Evolutionary conservation across 257 asterid genomes (phyloP), one percentile per base, ranked within the genome.

Genomic region (Penstemon davidsonii): DNA sequence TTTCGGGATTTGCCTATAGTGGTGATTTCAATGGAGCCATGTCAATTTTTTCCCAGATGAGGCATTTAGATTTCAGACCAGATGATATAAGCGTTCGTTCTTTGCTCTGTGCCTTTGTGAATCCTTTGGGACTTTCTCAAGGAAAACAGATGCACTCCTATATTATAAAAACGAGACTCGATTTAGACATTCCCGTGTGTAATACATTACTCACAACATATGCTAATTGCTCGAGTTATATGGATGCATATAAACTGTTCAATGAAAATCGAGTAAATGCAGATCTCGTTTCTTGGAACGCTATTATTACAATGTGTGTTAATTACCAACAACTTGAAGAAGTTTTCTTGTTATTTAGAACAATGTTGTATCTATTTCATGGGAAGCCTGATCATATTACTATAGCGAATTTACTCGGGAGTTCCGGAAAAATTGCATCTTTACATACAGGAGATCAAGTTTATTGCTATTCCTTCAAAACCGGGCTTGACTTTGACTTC

Each of bases 261-360:
- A 44, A 79, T 7, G 81, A 71, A 63, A 82, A 79, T 65, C 77
- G 60, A 67, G 62, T 52, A 64, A 63, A 65, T 36, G 88, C 85
- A 36, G 96, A 89, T 82, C 61, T 79, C 46, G 92, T 89, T 75
- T 81, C 96, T n/a, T 89, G 96, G 96, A 89, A 85, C 64, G 85
- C 84, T 67, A 81, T 89, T 66, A 76, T 87, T 54, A 79, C 88
- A 5, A 82, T 72, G 70, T 85, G 74, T 67, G 33, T 85, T 82
- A 85, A 83, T 53, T 83, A 77, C 68, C 64, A 83, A 49, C 81
- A 55, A 58, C 62, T 79, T 36, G 76, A 70, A 61, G 81, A 85
- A 61, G 87, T 78, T 81, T 77, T 87, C 74, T 74, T 77, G 3
- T 67, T 89, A 44, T 82, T 87, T 67, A 85, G 67, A 69, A 77